Base-by-base conservation (phyloP, 2,329 filamentous ascomycete species). In the Bipolaris sorokiniana region DNA sequence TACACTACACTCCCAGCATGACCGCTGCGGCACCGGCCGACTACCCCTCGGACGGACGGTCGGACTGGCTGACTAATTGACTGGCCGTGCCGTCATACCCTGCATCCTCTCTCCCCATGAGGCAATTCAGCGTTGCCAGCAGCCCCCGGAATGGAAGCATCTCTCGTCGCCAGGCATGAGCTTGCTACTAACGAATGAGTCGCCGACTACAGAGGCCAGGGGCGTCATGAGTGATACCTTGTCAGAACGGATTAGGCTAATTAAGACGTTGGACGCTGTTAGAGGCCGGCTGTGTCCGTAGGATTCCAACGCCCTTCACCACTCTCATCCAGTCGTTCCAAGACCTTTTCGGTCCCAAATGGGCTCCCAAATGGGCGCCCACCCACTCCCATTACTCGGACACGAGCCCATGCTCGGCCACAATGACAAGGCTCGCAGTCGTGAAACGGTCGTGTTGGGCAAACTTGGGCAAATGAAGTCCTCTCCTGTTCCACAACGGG, bases 231-330 rank as follows among this genome's bases (percentile, higher is more conserved):
- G 64, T 67, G 67, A 62, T 66, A 65, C 66, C 63, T 67, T 71
- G 70, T 68, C 66, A 65, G 62, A 62, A 70, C 68, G 56, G 69
- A 72, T 64, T 63, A 73, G 72, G 72, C 73, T 75, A 74, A 74
- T 71, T 62, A 52, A 67, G 65, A 70, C 69, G 68, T 73, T 70
- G 65, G 53, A 62, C 60, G 62, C 54, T 60, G 65, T 66, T 69
- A 68, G 65, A 58, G 67, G 58, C 65, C 71, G 67, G 70, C 65
- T 70, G 61, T 56, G 66, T 67, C 69, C 68, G 70, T 60, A 51
- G 56, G 48, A 61, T 61, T 51, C 22, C 48, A 52, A 61, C 58
- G 48, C 57, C 46, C 41, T 53, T 47, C 36, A 37, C 45, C 48
- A 51, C 10, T n/a, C 28, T 23, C 7, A 5, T 31, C 11, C 26